phyloP scores from a whole-genome alignment of 768 basidiomycete genomes.

The Leucocoprinus sp. region DNA sequence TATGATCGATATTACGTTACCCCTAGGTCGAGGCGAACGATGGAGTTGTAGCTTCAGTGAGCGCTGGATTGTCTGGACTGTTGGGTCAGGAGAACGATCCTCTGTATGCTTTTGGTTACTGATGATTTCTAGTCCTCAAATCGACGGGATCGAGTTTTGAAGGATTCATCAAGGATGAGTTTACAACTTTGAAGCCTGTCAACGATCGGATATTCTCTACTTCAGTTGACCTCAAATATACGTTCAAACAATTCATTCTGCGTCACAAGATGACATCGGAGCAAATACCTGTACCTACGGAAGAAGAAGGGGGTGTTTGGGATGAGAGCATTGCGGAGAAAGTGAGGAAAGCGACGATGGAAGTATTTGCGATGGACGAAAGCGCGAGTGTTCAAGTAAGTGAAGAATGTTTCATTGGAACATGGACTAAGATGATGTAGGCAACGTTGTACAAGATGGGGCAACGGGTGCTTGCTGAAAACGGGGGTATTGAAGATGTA shows the following conservation, averaged over 20 bases:
- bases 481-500: slow-evolving; percentile 48
- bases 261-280: slow-evolving; percentile 45
- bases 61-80: slow-evolving; percentile 69
- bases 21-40: slow-evolving; percentile 54
- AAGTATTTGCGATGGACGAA: slow-evolving; percentile 79
- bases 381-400: slow-evolving; percentile 87
- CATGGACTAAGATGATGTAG: slow-evolving; percentile 31
- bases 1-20: not conserved
- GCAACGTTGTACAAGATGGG: slow-evolving; percentile 92
- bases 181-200: slow-evolving; percentile 80
- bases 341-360: slow-evolving; percentile 61
- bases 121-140: slow-evolving; percentile 62
- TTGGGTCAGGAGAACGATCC: slow-evolving; percentile 43
- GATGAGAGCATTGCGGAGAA: slow-evolving; percentile 42
- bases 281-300: too few species aligned
- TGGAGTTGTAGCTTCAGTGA: slow-evolving; percentile 57
- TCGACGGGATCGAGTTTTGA: slow-evolving; percentile 82
- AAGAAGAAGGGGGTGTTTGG: slow-evolving; percentile 44
- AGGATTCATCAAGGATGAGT: slow-evolving; percentile 75
- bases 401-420: not conserved
- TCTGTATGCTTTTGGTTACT: not conserved
- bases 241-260: slow-evolving; percentile 38
- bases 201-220: slow-evolving; percentile 89
- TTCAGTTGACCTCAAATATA: slow-evolving; percentile 70
- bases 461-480: slow-evolving; percentile 59